Evolutionary conservation across 495 filamentous ascomycete species (phyloP), one percentile per base, ranked within the genome.

Genomic region (Cladorrhinum samala): DNA sequence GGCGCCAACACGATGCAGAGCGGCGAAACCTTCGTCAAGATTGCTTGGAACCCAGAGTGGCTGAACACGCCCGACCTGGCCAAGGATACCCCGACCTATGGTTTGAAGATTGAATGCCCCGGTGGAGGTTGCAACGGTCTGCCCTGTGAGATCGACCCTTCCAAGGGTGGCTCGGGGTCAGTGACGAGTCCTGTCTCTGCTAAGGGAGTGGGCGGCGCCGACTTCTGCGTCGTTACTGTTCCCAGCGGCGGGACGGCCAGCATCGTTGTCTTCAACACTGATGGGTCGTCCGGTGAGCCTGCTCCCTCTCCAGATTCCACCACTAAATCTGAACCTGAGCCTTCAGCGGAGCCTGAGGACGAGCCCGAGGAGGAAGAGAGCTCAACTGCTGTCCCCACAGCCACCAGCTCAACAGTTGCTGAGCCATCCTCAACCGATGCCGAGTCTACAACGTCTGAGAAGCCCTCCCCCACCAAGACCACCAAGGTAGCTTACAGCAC

Each of bases 21-120:
- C 49, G 88, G 87, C 47, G 71, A 78, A 48, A 89, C 88, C 2
- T 91, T 80, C 57, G 73, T 87, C 46, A 91, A 87, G 73, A 76
- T 93, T 49, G 87, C 82, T 44, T 89, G 85, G 80, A 91, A 91
- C 71, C 88, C 88, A 33, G 85, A 88, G 53, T 91, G 81, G 59
- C 75, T 84, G 47, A 77, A 77, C 59, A 70, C 74, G 13, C 58
- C 75, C 0, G 23, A 30, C 44, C 83, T 88, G 64, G 70, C 72
- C 39, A 68, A 78, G 53, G 75, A 71, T 9, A 73, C 76, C 52
- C 86, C 88, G 4, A 75, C 69, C 19, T 92, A 79, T 52, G 87
- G 87, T 60, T 68, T 91, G 30, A 81, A 81, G 59, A 84, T 92
- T 59, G 80, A 82, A 60, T 92, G 88, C 62, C 65, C 69, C 7